Conservation (phyloP, 306 rosid genomes). For the Begonia loranthoides region DNA sequence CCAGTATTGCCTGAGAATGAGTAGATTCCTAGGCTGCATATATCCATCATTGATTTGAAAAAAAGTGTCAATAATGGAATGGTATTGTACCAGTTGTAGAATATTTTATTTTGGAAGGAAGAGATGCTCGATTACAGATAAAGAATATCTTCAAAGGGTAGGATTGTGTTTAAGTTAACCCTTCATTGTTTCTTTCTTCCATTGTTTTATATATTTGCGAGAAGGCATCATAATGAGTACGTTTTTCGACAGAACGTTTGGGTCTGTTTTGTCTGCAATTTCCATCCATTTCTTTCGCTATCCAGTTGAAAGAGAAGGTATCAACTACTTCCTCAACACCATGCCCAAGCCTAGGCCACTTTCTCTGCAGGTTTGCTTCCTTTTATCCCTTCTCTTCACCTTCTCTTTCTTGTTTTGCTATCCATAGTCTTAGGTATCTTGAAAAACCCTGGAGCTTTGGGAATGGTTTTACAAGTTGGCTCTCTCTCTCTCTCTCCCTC, state of each 20-base stretch:
- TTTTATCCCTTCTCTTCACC: background rate
- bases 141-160: slow-evolving; percentile 57
- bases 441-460: too few relatives aligned
- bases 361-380: slow-evolving; percentile 62
- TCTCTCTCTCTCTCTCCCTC: too few relatives aligned
- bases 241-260: slow-evolving; percentile 36
- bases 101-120: too few relatives aligned
- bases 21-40: too few relatives aligned
- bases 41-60: too few relatives aligned
- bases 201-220: slow-evolving; percentile 6
- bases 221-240: slow-evolving; percentile 33
- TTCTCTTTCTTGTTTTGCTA: background rate
- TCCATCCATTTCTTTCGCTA: slow-evolving; percentile 21
- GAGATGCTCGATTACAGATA: background rate
- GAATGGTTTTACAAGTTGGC: too few relatives aligned
- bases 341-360: slow-evolving; percentile 76
- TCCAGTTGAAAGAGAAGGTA: slow-evolving; percentile 13
- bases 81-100: too few relatives aligned
- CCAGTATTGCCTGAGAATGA: too few relatives aligned
- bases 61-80: too few relatives aligned
- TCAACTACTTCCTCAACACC: slow-evolving; percentile 21
- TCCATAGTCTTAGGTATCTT: background rate
- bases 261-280: slow-evolving; percentile 30
- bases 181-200: slow-evolving; percentile 15
- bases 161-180: slow-evolving; percentile 9